Evolutionary conservation across 2,329 filamentous ascomycete genomes (phyloP), one percentile per base, ranked within the genome.

Genomic region (Pezicula rhizophila): DNA sequence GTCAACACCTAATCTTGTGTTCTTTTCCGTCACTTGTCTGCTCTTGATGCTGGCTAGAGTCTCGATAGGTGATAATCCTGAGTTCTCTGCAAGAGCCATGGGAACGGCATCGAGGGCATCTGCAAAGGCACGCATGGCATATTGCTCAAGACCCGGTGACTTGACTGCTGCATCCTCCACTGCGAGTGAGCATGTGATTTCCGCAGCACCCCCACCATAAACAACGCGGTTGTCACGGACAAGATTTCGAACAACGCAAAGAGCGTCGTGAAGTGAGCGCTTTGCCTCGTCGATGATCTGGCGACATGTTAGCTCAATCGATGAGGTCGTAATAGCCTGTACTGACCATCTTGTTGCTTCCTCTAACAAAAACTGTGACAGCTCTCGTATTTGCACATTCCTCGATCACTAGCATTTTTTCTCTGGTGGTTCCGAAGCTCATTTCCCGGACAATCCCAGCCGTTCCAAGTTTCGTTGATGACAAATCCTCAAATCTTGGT

Each of bases 331-430:
- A 42, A 42, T 23, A 47, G 47, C 46, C 38, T 48, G 35, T 45
- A 70, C 78, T 66, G 70, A 92, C 89, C 93, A 99, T 99, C 79
- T 97, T 99, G 80, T 99, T 99, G 77, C 90, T 95, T 64, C 93
- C 93, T 64, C 93, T 80, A 52, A 99, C 88, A 69, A 99, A 99
- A 48, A 95, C 84, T 2, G 93, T 99, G 52, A 99, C 95, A 40
- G 93, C 93, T 62, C 93, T 79, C 50, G 89, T 96, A 75, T 99
- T 99, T 64, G 95, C 93, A 66, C 93, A 99, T 72, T 99, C 93
- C 73, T 99, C 95, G 61, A 99, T 99, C 49, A 99, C 89, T 61
- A 99, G 77, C 93, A 99, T 99, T 82, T 99, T 97, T 72, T 99
- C 93, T 64, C 93, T 82, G 39, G 93, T 99, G 2, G 93, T 99